Conservation (phyloP, 352 stramenopile species). For the Saprolegnia parasitica region DNA sequence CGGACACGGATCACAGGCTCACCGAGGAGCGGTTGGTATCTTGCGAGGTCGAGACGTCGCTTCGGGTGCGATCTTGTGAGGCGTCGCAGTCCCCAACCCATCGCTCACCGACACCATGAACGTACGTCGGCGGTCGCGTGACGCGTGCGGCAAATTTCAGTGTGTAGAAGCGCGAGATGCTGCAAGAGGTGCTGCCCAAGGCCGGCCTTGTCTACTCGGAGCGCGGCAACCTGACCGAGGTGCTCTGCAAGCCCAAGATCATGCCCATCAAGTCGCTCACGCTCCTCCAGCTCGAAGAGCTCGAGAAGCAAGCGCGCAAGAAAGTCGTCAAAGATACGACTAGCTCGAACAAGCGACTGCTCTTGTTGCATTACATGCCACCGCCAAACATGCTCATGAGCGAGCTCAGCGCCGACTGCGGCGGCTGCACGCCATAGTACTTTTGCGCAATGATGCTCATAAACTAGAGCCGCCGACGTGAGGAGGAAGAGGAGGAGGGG, state of each 20-base stretch:
- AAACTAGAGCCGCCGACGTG: conserved; percentile 48
- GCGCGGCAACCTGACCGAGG: conserved; percentile 72
- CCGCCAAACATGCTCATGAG: conserved; percentile 80
- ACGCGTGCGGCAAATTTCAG: conserved; percentile 20
- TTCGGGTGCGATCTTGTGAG: background rate
- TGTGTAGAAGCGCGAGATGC: conserved; percentile 53
- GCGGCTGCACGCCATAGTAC: conserved; percentile 80
- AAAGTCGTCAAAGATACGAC: conserved; percentile 10
- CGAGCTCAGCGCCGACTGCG: conserved; percentile 69
- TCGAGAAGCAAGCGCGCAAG: conserved; percentile 57
- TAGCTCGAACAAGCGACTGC: background rate
- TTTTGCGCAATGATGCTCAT: conserved; percentile 79
- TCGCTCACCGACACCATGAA: conserved; percentile 16
- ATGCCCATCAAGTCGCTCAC: conserved; percentile 86
- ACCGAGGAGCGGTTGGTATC: background rate
- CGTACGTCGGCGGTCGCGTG: background rate
- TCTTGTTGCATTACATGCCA: conserved; percentile 47
- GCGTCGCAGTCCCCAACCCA: background rate
- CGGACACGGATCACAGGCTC: too few species aligned
- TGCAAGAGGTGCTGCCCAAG: conserved; percentile 83
- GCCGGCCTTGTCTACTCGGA: conserved; percentile 87
- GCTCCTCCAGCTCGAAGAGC: conserved; percentile 79
- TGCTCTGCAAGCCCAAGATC: conserved; percentile 88
- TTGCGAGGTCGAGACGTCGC: background rate
- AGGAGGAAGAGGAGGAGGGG: background rate